phyloP scores from a whole-genome alignment of 176 grass and related monocot species.

The Luzula sylvatica region DNA sequence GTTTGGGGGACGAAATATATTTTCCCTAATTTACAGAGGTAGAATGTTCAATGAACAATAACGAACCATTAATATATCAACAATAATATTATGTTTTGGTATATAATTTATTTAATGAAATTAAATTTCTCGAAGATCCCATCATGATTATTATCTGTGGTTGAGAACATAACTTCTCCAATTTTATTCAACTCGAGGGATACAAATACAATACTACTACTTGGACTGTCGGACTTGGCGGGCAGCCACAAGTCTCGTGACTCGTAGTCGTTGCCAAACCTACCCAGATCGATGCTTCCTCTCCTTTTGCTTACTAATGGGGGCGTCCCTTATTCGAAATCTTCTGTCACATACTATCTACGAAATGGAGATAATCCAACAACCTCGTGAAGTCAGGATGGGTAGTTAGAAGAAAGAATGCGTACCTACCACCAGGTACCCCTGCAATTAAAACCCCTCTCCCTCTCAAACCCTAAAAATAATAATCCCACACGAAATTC shows the following conservation, averaged over 20 bases:
- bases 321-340: neutral
- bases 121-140: too few relatives aligned
- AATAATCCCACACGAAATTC: neutral
- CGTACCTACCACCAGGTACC: slow-evolving; percentile 2
- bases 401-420: slow-evolving; percentile 13
- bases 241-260: neutral
- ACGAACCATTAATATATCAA: too few relatives aligned
- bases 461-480: slow-evolving; percentile 4
- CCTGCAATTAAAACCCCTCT: slow-evolving; percentile 5
- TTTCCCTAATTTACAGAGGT: too few relatives aligned
- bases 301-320: neutral
- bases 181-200: slow-evolving; percentile 11
- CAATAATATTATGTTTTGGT: too few relatives aligned
- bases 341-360: too few relatives aligned
- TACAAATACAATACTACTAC: too few relatives aligned
- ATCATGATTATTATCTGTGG: too few relatives aligned
- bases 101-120: too few relatives aligned
- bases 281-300: slow-evolving; percentile 1
- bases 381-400: neutral
- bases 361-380: slow-evolving; percentile 1
- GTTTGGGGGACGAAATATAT: too few relatives aligned
- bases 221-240: neutral
- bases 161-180: too few relatives aligned
- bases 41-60: too few relatives aligned
- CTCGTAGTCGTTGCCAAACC: neutral